Evolutionary conservation across 2,329 filamentous ascomycete species (phyloP).

Genomic region (Sphaerulina vaccinii): DNA sequence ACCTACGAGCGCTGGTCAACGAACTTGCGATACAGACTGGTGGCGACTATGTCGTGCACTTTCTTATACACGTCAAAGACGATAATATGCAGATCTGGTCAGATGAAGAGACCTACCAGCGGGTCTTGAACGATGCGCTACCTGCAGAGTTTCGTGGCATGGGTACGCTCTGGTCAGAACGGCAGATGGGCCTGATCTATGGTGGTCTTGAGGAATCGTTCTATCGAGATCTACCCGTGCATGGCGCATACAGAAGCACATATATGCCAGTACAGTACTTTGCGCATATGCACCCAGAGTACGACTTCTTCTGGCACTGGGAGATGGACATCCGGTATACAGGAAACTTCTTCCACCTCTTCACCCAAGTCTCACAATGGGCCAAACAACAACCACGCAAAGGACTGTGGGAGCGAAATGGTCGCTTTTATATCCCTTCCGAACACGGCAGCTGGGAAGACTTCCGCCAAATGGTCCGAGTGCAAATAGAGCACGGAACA

Average conservation of each 20-base stretch:
- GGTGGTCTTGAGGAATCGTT: constrained; percentile 50
- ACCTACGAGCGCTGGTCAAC: constrained; percentile 75
- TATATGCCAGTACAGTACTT: constrained; percentile 97
- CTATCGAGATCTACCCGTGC: constrained; percentile 63
- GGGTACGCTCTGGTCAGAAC: constrained; percentile 54
- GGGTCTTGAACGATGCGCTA: constrained; percentile 55
- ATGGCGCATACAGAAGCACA: constrained; percentile 69
- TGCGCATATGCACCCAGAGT: constrained; percentile 81
- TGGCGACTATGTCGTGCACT: constrained; percentile 78
- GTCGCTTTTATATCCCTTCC: constrained; percentile 72
- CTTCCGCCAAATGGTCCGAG: constrained; percentile 64
- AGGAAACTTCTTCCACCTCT: constrained; percentile 81
- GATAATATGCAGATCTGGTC: constrained; percentile 77
- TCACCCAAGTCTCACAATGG: constrained; percentile 66
- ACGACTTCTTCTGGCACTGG: constrained; percentile 92
- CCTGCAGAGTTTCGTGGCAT: constrained; percentile 52
- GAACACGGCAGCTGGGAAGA: constrained; percentile 71
- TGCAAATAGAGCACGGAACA: constrained; percentile 58
- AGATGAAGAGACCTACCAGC: constrained; percentile 69
- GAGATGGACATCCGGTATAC: constrained; percentile 92
- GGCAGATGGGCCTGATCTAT: constrained; percentile 56
- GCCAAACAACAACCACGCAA: constrained; percentile 65
- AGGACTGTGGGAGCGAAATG: constrained; percentile 74
- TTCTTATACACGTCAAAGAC: constrained; percentile 82
- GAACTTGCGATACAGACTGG: constrained; percentile 76